Base-by-base conservation (phyloP, 106 monocot genomes). In the Allium cepa region DNA sequence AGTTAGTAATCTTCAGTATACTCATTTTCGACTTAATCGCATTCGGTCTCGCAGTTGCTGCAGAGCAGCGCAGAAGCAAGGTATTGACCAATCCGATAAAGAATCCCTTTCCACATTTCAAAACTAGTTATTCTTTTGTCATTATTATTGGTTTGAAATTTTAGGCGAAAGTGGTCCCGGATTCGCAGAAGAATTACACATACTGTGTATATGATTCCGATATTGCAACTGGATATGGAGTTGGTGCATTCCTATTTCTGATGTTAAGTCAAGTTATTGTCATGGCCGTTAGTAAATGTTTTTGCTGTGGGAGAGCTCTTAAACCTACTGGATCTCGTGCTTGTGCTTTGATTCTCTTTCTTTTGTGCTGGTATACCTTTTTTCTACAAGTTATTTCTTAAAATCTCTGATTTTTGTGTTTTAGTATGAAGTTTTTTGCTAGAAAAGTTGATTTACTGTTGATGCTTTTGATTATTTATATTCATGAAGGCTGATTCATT, bases 141-240 rank as follows among this genome's bases (percentile, higher is more conserved):
- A 16, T 58, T 2, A 50, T 22, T 13, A 7, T 8, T 59, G 14
- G 15, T 36, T 63, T 22, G 1, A 26, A 48, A 26, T 46, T 48
- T 18, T 49, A 82, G 82, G 82, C 82, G 27, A 64, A 49, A 18
- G 64, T 82, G 59, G 67, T 70, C 53, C 26, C 73, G 7, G 82
- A 78, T 47, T 6, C 2, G 27, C 65, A 78, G 78, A 65, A 78
- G 75, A 67, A 82, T 66, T 82, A 75, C 78, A 71, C 67, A 10
- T 78, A 71, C 78, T 82, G 82, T 67, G 73, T 71, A 9, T 82
- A 82, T 67, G 45, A 67, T 51, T 75, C 82, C 13, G 82, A 82
- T 64, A 57, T 71, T 11, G 74, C 82, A 1, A 82, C 82, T 2
- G 78, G 73, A 4, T 63, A 60, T 10, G 82, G 82, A 18, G 74